Evolutionary conservation across 2,329 filamentous ascomycete genomes (phyloP).

Genomic region (Fusarium nanum): DNA sequence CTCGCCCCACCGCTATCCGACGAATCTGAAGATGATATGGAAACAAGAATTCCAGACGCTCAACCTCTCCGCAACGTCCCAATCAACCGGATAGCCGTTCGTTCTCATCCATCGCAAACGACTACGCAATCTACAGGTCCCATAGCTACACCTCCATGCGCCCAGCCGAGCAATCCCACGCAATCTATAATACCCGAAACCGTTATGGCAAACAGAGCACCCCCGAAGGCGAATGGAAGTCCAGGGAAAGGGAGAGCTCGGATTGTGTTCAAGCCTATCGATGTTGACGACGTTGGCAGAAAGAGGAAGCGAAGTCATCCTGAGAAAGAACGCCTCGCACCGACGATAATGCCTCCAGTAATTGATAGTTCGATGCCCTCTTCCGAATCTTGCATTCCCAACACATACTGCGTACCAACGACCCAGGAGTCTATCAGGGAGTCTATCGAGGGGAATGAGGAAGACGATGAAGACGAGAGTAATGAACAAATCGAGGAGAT

Average conservation of each 20-base stretch:
- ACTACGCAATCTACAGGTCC: slow-evolving; percentile 30
- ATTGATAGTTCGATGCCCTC: slow-evolving; percentile 44
- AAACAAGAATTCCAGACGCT: slow-evolving; percentile 51
- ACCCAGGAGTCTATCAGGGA: slow-evolving; percentile 37
- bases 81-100: slow-evolving; percentile 45
- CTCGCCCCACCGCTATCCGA: slow-evolving; percentile 30
- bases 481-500: slow-evolving; percentile 14
- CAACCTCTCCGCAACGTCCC: slow-evolving; percentile 30
- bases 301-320: slow-evolving; percentile 25
- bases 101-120: slow-evolving; percentile 24
- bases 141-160: slow-evolving; percentile 50
- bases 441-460: slow-evolving; percentile 39
- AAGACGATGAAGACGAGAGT: slow-evolving; percentile 20
- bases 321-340: slow-evolving; percentile 37
- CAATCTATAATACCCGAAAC: slow-evolving; percentile 40
- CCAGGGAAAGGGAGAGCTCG: slow-evolving; percentile 36
- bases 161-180: slow-evolving; percentile 45
- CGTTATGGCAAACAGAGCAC: slow-evolving; percentile 1
- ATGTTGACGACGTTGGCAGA: slow-evolving; percentile 31
- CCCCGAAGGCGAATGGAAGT: not conserved
- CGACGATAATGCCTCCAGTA: slow-evolving; percentile 40
- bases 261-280: slow-evolving; percentile 42
- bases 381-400: slow-evolving; percentile 49
- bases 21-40: slow-evolving; percentile 53
- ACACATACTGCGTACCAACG: slow-evolving; percentile 37